Evolutionary conservation across 1,139 yeast genomes (phyloP), one percentile per base, ranked within the genome.

Genomic region (Nakaseomyces sp.): DNA sequence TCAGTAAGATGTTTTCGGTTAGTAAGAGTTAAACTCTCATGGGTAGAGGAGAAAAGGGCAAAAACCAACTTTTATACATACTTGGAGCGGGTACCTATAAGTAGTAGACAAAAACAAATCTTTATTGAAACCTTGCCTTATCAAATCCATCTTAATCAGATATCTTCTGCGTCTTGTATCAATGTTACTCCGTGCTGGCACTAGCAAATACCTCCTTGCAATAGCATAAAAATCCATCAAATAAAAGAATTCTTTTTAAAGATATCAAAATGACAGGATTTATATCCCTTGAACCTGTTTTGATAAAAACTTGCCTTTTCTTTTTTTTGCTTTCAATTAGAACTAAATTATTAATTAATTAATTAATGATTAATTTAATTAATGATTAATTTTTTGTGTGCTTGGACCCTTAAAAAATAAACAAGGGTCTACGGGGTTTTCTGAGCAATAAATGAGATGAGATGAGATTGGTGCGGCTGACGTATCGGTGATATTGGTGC

Each of bases 351-450:
- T n/a, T n/a, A n/a, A n/a, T n/a, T n/a, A n/a, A n/a, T n/a, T n/a
- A n/a, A n/a, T 43, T 42, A 64, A 67, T 1, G 73, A 72, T 8
- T 65, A 50, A 5, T 15, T 13, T 30, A 30, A 2, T 8, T 15
- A 15, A 30, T 8, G 5, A 6, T 26, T 26, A 26, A 8, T 26
- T 26, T 22, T 22, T 6, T 22, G 24, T 22, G 24, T 22, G 24
- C 3, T 22, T 22, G 24, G 24, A 26, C 29, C 29, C 29, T 26
- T 26, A 26, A n/a, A 12, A 26, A n/a, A 12, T n/a, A 9, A 8
- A 5, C n/a, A 26, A 26, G 29, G 29, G 29, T 26, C 29, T 26
- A 26, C 29, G 29, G 29, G 5, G n/a, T 10, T 26, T 26, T 26
- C 24, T 3, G 24, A 22, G 9, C 6, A 22, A 2, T 22, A 22